Evolutionary conservation across 805 yeast genomes (phyloP).

Genomic region (Ogataea polymorpha): DNA sequence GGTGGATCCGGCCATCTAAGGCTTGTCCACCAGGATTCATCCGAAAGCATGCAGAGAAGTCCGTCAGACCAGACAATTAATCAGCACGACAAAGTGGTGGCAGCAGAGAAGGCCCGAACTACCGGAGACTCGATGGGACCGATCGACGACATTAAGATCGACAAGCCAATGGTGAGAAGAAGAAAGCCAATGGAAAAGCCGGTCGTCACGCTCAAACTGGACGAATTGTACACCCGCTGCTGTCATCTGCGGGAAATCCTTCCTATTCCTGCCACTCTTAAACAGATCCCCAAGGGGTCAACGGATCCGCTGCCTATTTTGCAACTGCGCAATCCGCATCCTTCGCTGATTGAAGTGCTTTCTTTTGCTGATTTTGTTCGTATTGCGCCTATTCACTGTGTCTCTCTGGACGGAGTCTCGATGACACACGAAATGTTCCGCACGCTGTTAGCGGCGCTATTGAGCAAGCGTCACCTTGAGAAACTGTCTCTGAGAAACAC

Average conservation of each 20-base stretch:
- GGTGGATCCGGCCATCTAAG: constrained; percentile 74
- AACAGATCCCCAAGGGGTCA: constrained; percentile 76
- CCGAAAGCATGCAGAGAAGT: neutral
- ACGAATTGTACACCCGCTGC: constrained; percentile 82
- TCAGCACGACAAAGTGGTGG: constrained; percentile 27
- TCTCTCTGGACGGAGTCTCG: constrained; percentile 76
- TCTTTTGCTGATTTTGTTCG: constrained; percentile 87
- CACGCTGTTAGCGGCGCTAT: constrained; percentile 66
- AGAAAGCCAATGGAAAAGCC: constrained; percentile 36
- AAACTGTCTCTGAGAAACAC: constrained; percentile 79
- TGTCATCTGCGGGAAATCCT: constrained; percentile 89
- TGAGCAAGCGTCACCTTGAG: constrained; percentile 61
- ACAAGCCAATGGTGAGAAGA: constrained; percentile 58
- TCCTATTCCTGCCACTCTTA: constrained; percentile 86
- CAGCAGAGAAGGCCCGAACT: constrained; percentile 31
- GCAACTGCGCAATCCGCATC: constrained; percentile 80
- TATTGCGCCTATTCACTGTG: constrained; percentile 74
- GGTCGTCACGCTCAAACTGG: constrained; percentile 45
- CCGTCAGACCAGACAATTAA: constrained; percentile 29
- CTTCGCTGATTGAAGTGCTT: constrained; percentile 82
- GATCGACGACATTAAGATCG: constrained; percentile 47
- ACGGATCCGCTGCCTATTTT: constrained; percentile 69
- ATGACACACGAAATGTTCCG: constrained; percentile 74
- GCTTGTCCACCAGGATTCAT: constrained; percentile 30
- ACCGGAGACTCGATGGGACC: constrained; percentile 21